Evolutionary conservation across 2,329 filamentous ascomycete species (phyloP).

Genomic region (Penicillium sp.): DNA sequence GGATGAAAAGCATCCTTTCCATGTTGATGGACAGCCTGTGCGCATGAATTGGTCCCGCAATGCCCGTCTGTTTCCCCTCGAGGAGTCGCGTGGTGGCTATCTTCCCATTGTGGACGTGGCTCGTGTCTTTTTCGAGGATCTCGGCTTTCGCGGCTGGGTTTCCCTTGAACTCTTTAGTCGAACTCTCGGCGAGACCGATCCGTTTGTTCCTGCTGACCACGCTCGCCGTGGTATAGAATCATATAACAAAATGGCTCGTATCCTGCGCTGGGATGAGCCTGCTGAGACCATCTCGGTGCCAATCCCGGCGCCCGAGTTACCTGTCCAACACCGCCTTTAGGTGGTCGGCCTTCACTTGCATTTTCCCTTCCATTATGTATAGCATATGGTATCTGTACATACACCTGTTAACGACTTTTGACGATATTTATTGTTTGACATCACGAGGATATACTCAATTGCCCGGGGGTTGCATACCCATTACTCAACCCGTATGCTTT

Average conservation of each 20-base stretch:
- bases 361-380: not conserved
- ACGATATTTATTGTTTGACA: not conserved
- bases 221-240: constrained; percentile 26
- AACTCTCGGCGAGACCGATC: constrained; percentile 23
- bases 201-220: constrained; percentile 23
- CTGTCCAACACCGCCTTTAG: constrained; percentile 24
- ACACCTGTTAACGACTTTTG: not conserved
- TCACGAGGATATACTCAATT: not conserved
- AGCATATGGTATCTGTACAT: not conserved
- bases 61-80: constrained; percentile 66
- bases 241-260: constrained; percentile 21
- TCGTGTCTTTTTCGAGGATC: constrained; percentile 22
- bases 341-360: not conserved
- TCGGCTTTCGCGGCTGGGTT: constrained; percentile 27
- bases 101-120: constrained; percentile 63
- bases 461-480: not conserved
- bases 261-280: constrained; percentile 19
- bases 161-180: constrained; percentile 27
- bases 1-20: constrained; percentile 49
- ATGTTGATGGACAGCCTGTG: constrained; percentile 56
- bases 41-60: constrained; percentile 78
- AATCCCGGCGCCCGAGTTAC: constrained; percentile 7
- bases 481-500: too few relatives aligned
- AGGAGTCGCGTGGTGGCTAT: constrained; percentile 61
- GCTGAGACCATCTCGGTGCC: not conserved